phyloP scores from a whole-genome alignment of 805 yeast species.

The Blastobotrys attinorum region DNA sequence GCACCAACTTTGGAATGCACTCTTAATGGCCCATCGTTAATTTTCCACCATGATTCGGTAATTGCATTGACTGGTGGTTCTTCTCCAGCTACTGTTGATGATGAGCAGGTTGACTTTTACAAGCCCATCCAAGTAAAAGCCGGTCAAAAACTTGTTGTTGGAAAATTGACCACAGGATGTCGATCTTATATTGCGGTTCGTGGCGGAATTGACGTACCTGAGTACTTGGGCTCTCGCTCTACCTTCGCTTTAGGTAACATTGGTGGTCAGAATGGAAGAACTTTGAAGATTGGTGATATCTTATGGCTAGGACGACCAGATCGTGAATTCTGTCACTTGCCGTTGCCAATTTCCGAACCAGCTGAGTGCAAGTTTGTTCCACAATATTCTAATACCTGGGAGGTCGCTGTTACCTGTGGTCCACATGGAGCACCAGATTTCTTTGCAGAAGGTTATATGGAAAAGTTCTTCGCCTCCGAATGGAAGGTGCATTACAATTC shows the following conservation, averaged over 20 bases:
- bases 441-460: constrained; percentile 66
- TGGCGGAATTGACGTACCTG: constrained; percentile 91
- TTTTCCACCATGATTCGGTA: constrained; percentile 74
- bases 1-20: constrained; percentile 93
- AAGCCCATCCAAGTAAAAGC: constrained; percentile 60
- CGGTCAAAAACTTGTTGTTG: constrained; percentile 75
- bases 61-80: constrained; percentile 86
- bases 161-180: constrained; percentile 77
- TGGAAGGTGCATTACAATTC: constrained; percentile 98
- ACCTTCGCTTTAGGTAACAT: constrained; percentile 86
- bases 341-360: constrained; percentile 55
- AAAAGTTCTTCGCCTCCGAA: constrained; percentile 61
- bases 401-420: constrained; percentile 89
- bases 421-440: constrained; percentile 98
- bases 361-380: constrained; percentile 55
- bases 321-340: constrained; percentile 57
- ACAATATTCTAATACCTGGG: constrained; percentile 50
- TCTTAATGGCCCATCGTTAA: constrained; percentile 73
- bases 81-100: constrained; percentile 61
- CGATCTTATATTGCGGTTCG: constrained; percentile 83
- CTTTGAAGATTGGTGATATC: constrained; percentile 85
- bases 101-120: constrained; percentile 50
- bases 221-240: constrained; percentile 91
- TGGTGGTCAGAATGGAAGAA: constrained; percentile 95
- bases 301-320: constrained; percentile 77